Conservation (phyloP, 2,329 filamentous ascomycete species). For the Talaromyces sp. region DNA sequence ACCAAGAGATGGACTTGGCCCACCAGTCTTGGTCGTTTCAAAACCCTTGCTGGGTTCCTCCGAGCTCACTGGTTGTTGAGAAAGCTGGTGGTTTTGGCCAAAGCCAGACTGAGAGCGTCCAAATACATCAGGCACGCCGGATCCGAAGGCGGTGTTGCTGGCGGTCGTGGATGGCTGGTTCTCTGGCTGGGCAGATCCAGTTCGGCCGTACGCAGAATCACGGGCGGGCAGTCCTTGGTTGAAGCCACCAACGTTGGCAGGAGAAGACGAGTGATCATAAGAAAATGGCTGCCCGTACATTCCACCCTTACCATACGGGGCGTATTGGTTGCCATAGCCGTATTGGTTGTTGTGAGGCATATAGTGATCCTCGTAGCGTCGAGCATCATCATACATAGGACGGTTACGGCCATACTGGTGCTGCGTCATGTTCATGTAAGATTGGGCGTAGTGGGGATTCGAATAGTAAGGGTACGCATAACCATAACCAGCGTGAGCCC, state of each 20-base stretch:
- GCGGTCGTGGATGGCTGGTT: slow-evolving; percentile 44
- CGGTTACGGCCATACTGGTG: slow-evolving; percentile 44
- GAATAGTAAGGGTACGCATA: slow-evolving; percentile 57
- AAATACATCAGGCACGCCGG: slow-evolving; percentile 55
- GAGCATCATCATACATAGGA: slow-evolving; percentile 46
- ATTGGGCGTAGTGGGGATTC: slow-evolving; percentile 53
- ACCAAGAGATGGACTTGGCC: slow-evolving; percentile 57
- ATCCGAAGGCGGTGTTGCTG: slow-evolving; percentile 44
- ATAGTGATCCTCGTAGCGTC: slow-evolving; percentile 45
- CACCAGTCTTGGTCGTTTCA: slow-evolving; percentile 51
- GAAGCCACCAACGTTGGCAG: slow-evolving; percentile 51
- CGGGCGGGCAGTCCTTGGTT: slow-evolving; percentile 41
- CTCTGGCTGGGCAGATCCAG: slow-evolving; percentile 53
- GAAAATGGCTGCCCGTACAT: slow-evolving; percentile 63
- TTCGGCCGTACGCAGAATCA: slow-evolving; percentile 56
- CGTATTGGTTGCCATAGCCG: slow-evolving; percentile 48
- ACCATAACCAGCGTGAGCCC: slow-evolving; percentile 51
- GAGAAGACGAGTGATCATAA: slow-evolving; percentile 61
- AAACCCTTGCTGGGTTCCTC: slow-evolving; percentile 56
- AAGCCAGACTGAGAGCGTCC: slow-evolving; percentile 54
- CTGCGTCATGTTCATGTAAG: slow-evolving; percentile 55
- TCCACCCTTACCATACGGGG: slow-evolving; percentile 51
- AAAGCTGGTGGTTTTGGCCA: slow-evolving; percentile 49
- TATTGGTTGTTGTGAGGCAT: slow-evolving; percentile 49
- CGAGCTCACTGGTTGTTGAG: slow-evolving; percentile 39